Conservation (phyloP, 23 red algal species). For the Pyropia yezoensis region DNA sequence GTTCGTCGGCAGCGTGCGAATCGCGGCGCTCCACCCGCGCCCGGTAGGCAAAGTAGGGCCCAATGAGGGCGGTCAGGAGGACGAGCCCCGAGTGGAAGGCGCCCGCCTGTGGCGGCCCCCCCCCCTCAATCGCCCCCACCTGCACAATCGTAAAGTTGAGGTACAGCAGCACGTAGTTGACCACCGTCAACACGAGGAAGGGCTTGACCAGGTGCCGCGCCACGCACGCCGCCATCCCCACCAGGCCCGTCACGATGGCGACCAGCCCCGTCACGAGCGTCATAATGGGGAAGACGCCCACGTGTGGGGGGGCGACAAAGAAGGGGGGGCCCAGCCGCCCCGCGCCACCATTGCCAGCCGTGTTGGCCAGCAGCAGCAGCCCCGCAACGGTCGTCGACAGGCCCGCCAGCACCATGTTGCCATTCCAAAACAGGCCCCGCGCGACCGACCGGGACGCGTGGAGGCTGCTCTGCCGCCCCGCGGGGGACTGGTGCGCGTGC, state of each 20-base stretch:
- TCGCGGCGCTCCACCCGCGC: too few species aligned
- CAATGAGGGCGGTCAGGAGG: conserved; percentile 25
- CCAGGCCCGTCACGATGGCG: conserved; percentile 14
- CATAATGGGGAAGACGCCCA: conserved; percentile 32
- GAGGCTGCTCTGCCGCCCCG: conserved; percentile 7
- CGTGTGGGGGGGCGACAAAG: conserved; percentile 18
- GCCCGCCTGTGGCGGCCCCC: neutral
- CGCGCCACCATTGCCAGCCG: neutral
- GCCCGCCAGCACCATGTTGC: conserved; percentile 27
- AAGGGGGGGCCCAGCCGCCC: conserved; percentile 14
- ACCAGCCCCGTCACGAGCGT: conserved; percentile 32
- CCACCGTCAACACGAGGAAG: conserved; percentile 5
- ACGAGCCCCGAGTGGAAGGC: conserved; percentile 35
- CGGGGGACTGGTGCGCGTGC: neutral
- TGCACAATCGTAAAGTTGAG: conserved; percentile 52
- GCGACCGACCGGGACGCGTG: conserved; percentile 13
- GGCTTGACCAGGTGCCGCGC: neutral
- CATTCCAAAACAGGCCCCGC: conserved; percentile 53
- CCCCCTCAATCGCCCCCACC: conserved; percentile 17
- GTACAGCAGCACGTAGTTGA: conserved; percentile 6
- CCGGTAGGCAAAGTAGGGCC: conserved; percentile 10
- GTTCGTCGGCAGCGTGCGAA: too few species aligned
- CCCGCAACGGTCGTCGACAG: conserved; percentile 33
- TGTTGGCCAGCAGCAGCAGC: neutral
- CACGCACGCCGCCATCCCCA: conserved; percentile 5